These are phyloP conservation scores for Chlorella sp. DNA, from an alignment of 139 green algal genomes.

Conservation along the genomic window DNA sequence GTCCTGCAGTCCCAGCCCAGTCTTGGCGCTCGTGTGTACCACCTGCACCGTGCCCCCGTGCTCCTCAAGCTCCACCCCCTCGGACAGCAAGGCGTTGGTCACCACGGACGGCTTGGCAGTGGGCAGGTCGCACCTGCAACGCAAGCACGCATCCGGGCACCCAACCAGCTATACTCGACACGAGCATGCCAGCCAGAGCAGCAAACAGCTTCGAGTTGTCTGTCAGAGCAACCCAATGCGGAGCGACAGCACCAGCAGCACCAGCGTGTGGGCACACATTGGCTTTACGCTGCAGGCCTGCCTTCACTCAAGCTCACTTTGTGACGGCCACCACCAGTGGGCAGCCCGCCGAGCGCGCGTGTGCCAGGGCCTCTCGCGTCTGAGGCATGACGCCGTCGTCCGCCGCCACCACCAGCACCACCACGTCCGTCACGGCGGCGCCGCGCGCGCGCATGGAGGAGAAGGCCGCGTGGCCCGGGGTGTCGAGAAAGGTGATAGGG, in stretches of 20 bases:
- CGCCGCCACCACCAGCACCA: slow-evolving; percentile 84
- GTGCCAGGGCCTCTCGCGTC: slow-evolving; percentile 68
- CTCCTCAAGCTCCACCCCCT: slow-evolving; percentile 82
- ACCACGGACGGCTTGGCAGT: slow-evolving; percentile 44
- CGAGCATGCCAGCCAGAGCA: too few species aligned
- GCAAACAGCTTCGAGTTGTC: too few species aligned
- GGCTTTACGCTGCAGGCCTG: too few species aligned
- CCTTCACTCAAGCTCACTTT: too few species aligned
- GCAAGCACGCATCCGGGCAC: too few species aligned
- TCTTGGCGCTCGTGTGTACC: slow-evolving; percentile 58
- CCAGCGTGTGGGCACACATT: too few species aligned
- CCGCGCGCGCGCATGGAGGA: slow-evolving; percentile 79
- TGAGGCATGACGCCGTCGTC: slow-evolving; percentile 91
- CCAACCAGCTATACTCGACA: too few species aligned
- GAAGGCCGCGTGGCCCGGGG: slow-evolving; percentile 90
- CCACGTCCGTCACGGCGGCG: slow-evolving; percentile 77
- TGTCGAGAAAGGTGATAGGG: slow-evolving; percentile 90
- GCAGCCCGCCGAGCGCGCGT: slow-evolving; percentile 52
- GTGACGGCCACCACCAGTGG: slow-evolving; percentile 85
- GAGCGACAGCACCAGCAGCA: too few species aligned
- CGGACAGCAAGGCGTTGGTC: slow-evolving; percentile 58
- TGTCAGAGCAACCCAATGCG: too few species aligned
- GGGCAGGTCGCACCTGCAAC: background rate
- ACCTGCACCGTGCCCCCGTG: slow-evolving; percentile 70
- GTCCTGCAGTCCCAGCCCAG: slow-evolving; percentile 56